Conservation (phyloP, 179 eudicot species). For the Actinidia chinensis region DNA sequence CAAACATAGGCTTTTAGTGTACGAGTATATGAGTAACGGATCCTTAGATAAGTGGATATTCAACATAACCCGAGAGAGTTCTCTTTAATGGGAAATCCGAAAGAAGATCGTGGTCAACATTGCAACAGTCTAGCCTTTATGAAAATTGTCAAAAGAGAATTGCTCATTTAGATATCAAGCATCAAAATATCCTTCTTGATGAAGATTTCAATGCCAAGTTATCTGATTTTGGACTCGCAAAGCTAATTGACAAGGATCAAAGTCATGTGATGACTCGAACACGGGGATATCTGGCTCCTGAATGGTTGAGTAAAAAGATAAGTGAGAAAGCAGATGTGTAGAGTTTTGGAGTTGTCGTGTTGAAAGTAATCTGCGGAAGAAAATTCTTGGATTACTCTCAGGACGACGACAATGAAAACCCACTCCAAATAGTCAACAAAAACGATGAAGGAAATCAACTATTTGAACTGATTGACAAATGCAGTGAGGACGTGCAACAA, state of each 20-base stretch:
- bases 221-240: neutral
- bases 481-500: neutral
- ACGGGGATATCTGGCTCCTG: slow-evolving; percentile 6
- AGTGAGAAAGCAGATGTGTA: slow-evolving; percentile 16
- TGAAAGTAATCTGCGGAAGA: neutral
- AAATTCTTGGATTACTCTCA: neutral
- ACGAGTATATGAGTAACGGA: slow-evolving; percentile 24
- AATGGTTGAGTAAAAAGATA: neutral
- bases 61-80: neutral
- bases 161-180: slow-evolving; percentile 13
- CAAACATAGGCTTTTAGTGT: slow-evolving; percentile 8
- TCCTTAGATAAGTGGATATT: slow-evolving; percentile 28
- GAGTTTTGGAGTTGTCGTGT: slow-evolving; percentile 12
- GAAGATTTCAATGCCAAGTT: neutral
- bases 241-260: neutral
- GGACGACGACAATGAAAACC: neutral
- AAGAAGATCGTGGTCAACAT: neutral
- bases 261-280: slow-evolving; percentile 9
- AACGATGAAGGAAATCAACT: slow-evolving; percentile 4
- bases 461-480: neutral
- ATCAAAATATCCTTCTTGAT: slow-evolving; percentile 2
- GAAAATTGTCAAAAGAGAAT: slow-evolving; percentile 16
- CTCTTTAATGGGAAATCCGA: slow-evolving; percentile 1
- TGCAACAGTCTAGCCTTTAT: slow-evolving; percentile 18
- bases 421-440: neutral